phyloP scores from a whole-genome alignment of 768 basidiomycete species.

The Kwoniella europaea region DNA sequence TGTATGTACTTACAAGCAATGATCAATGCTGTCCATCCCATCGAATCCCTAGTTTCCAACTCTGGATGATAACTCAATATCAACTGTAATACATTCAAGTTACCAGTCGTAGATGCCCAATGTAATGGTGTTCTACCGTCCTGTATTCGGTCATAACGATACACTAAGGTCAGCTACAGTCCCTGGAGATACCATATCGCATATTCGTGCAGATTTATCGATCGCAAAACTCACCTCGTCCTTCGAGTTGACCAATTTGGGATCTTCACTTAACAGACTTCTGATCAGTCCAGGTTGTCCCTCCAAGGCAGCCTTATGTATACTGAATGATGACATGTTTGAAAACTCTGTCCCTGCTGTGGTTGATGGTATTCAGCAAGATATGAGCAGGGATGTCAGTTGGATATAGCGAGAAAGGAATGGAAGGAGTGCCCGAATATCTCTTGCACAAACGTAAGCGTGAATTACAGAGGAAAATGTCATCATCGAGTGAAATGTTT shows the following conservation, averaged over 20 bases:
- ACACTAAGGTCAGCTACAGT: too few species aligned
- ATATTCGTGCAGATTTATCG: too few species aligned
- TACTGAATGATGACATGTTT: constrained; percentile 52
- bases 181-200: too few species aligned
- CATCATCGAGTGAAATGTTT: background rate
- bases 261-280: constrained; percentile 50
- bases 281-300: constrained; percentile 57
- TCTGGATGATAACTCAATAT: constrained; percentile 50
- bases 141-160: constrained; percentile 29
- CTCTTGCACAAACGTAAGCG: constrained; percentile 16
- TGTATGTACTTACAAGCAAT: constrained; percentile 51
- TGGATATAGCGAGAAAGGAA: background rate
- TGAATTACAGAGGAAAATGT: background rate
- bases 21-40: constrained; percentile 59
- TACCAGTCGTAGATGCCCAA: constrained; percentile 55
- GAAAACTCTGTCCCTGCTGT: background rate
- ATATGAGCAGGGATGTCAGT: background rate
- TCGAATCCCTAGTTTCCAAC: constrained; percentile 51
- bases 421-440: background rate
- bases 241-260: constrained; percentile 50
- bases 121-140: constrained; percentile 58
- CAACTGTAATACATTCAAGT: constrained; percentile 49
- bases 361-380: background rate
- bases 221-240: constrained; percentile 50
- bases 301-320: constrained; percentile 58